Evolutionary conservation across 805 yeast genomes (phyloP).

Genomic region (Monosporozyma servazzii): DNA sequence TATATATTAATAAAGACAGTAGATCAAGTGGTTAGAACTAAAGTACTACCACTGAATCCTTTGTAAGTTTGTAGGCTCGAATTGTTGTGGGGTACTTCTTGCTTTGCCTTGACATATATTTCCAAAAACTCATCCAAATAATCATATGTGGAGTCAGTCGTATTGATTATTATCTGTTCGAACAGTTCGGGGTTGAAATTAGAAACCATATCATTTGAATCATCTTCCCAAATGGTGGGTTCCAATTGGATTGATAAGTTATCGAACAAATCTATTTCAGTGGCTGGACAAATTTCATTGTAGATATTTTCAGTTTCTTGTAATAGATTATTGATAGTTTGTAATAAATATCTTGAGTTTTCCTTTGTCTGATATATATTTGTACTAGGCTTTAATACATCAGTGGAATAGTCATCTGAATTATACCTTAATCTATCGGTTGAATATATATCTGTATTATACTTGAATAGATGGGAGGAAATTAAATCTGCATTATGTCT

Average conservation of each 20-base stretch:
- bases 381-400: not conserved
- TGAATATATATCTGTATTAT: no score
- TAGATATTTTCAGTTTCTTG: not conserved
- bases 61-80: not conserved
- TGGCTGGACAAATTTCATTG: not conserved
- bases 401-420: no score
- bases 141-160: not conserved
- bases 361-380: not conserved
- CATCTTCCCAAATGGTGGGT: not conserved
- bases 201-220: not conserved
- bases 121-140: not conserved
- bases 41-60: not conserved
- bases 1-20: no score
- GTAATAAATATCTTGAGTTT: not conserved
- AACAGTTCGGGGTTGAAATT: not conserved
- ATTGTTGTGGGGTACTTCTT: not conserved
- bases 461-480: no score
- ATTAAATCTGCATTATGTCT: no score
- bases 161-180: not conserved
- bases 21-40: not conserved
- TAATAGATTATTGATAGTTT: not conserved
- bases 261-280: not conserved
- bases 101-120: not conserved
- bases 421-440: no score
- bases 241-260: not conserved